A percentile compares a stretch with the other conserved stretches of the same genome.
Evolutionary conservation across 176 grass and related monocot species (phyloP).

Genomic region (Coix lacrymajobi): DNA sequence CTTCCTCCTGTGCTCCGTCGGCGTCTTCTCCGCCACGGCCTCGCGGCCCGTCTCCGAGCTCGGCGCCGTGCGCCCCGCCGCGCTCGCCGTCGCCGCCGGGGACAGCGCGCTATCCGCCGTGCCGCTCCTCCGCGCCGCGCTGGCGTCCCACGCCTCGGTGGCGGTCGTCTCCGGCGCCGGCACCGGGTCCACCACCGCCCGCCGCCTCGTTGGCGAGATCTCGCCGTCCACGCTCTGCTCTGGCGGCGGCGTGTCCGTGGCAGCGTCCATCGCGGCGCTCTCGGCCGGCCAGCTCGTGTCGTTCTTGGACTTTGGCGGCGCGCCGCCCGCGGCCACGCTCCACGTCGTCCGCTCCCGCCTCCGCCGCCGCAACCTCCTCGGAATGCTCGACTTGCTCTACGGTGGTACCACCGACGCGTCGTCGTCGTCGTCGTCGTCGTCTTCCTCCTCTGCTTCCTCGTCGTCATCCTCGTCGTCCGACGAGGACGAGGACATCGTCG

Average conservation of each 20-base stretch:
- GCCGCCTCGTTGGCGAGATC: conserved; percentile 53
- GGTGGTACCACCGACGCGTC: neutral
- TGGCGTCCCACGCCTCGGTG: conserved; percentile 37
- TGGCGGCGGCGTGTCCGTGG: conserved; percentile 24
- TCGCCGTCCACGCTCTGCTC: conserved; percentile 49
- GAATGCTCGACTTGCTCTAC: conserved; percentile 57
- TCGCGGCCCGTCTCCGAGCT: conserved; percentile 53
- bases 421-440: conserved; percentile 11
- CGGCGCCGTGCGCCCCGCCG: conserved; percentile 34
- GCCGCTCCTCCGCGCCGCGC: conserved; percentile 37
- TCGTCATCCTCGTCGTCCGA: conserved; percentile 40
- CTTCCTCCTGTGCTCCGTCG: conserved; percentile 70
- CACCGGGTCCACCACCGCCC: neutral
- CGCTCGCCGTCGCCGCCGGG: conserved; percentile 18
- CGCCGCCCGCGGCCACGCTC: conserved; percentile 13
- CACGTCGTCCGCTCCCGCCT: conserved; percentile 31
- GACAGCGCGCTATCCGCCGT: conserved; percentile 23
- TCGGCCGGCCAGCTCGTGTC: conserved; percentile 45
- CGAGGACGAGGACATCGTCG: conserved; percentile 22
- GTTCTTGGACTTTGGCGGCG: conserved; percentile 33
- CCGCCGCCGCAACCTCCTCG: conserved; percentile 23
- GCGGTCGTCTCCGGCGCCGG: conserved; percentile 28
- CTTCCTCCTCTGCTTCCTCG: conserved; percentile 1
- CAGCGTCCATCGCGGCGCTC: conserved; percentile 44
- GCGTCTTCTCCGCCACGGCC: conserved; percentile 42